Base-by-base conservation (phyloP, 371 early-diverging fungal species). In the Phascolomyces articulosus region DNA sequence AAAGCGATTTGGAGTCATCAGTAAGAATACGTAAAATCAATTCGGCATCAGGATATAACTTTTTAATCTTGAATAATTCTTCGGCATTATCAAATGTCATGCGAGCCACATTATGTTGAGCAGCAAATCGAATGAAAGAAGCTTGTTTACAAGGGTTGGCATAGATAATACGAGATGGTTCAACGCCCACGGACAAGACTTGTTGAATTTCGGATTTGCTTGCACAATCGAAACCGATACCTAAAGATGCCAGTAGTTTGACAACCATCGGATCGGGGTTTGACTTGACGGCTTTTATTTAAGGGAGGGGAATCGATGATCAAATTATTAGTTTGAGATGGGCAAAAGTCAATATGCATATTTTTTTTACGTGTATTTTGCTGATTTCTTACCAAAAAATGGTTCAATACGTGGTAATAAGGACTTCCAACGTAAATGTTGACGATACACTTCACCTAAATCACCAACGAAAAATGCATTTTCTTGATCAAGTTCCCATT, bases 81-180 rank as follows among this genome's bases (percentile, higher is more conserved):
- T 98, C 97, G 4, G 90, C 90, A 79, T 98, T 98, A 81, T 98
- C 98, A 79, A 98, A 98, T 23, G 99, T 98, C 95, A 97, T 95
- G 86, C 93, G 87, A 60, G 78, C 75, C 28, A 98, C 95, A 65
- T 87, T 87, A 57, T 89, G 84, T 53, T 83, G 80, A 40, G 80
- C 78, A 15, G 98, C 96, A 69, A 85, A 95, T 58, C 93, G 91
- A 69, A 98, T 88, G 76, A 94, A 96, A 15, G 97, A 96, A 26
- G 90, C 86, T 68, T 95, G 96, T 84, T 98, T 98, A 87, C 98
- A 97, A 34, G 99, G 98, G 82, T 98, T 97, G 66, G 99, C 99
- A 66, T 95, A 98, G 73, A 98, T 96, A 72, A 98, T 92, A 62
- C 91, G 86, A 38, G 75, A 73, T 18, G 96, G 84, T 40, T 87